Evolutionary conservation across 2,329 filamentous ascomycete species (phyloP).

Genomic region (Fusarium sp.): DNA sequence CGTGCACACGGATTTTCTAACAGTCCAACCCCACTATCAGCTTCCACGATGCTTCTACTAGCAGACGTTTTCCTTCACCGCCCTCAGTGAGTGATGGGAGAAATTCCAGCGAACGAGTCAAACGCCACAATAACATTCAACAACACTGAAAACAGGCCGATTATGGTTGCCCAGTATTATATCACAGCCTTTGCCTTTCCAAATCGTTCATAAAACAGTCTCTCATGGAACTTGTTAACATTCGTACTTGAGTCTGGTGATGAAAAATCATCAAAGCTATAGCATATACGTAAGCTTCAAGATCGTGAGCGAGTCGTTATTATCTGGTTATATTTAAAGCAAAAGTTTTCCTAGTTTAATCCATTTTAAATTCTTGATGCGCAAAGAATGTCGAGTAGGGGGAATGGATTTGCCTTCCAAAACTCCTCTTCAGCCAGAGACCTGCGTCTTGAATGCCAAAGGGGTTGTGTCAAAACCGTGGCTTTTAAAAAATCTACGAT

Average conservation of each 20-base stretch:
- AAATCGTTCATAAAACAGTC: no score
- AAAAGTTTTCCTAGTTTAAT: not conserved
- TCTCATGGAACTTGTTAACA: not conserved
- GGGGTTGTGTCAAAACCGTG: slow-evolving; percentile 15
- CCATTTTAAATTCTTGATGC: no score
- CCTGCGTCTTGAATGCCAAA: slow-evolving; percentile 30
- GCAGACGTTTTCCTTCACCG: slow-evolving; percentile 35
- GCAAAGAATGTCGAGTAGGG: slow-evolving; percentile 1
- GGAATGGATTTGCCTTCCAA: slow-evolving; percentile 17
- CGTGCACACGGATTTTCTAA: slow-evolving; percentile 37
- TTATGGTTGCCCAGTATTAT: not conserved
- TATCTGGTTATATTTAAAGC: not conserved
- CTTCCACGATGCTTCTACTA: slow-evolving; percentile 30
- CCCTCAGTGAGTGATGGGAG: slow-evolving; percentile 31
- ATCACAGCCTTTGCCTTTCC: no score
- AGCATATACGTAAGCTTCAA: no score
- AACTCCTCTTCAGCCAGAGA: slow-evolving; percentile 12
- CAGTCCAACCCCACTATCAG: slow-evolving; percentile 32
- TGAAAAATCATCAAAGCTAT: no score
- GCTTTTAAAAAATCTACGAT: slow-evolving; percentile 5
- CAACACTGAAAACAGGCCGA: slow-evolving; percentile 6
- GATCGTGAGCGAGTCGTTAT: not conserved
- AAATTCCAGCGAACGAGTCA: slow-evolving; percentile 38
- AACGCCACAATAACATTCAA: slow-evolving; percentile 27
- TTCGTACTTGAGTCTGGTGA: no score